phyloP scores from a whole-genome alignment of 768 basidiomycete species.

The Serendipita indica region DNA sequence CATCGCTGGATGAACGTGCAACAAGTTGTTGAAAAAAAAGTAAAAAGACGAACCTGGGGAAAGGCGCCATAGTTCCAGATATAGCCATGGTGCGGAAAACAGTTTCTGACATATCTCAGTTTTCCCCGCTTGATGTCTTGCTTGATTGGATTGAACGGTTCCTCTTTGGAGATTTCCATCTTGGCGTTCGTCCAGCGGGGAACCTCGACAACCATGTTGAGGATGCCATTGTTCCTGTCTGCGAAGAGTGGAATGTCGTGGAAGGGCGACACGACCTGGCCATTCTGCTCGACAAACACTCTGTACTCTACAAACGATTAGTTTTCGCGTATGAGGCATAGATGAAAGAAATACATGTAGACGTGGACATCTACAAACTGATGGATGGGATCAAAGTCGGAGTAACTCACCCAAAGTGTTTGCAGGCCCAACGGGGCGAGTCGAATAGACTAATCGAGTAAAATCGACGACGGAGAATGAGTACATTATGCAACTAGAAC shows the following conservation, averaged over 20 bases:
- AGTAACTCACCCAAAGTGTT: conserved; percentile 73
- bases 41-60: conserved; percentile 61
- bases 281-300: conserved; percentile 83
- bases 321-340: not conserved
- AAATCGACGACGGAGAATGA: not conserved
- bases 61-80: conserved; percentile 99
- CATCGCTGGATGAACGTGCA: not conserved
- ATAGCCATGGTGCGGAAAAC: conserved; percentile 99
- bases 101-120: conserved; percentile 94
- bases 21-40: not conserved
- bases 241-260: conserved; percentile 98
- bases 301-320: conserved; percentile 58
- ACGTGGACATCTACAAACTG: conserved; percentile 11
- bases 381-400: no score
- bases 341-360: not conserved
- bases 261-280: conserved; percentile 68
- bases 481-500: not conserved
- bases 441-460: conserved; percentile 29
- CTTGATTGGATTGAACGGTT: conserved; percentile 99
- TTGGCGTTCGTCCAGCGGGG: conserved; percentile 99
- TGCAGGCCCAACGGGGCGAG: conserved; percentile 71
- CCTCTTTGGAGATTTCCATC: conserved; percentile 98
- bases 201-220: conserved; percentile 98
- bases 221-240: conserved; percentile 83
- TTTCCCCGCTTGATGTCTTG: conserved; percentile 97